Evolutionary conservation across 2,329 filamentous ascomycete species (phyloP).

Genomic region (Colletotrichum sublineola): DNA sequence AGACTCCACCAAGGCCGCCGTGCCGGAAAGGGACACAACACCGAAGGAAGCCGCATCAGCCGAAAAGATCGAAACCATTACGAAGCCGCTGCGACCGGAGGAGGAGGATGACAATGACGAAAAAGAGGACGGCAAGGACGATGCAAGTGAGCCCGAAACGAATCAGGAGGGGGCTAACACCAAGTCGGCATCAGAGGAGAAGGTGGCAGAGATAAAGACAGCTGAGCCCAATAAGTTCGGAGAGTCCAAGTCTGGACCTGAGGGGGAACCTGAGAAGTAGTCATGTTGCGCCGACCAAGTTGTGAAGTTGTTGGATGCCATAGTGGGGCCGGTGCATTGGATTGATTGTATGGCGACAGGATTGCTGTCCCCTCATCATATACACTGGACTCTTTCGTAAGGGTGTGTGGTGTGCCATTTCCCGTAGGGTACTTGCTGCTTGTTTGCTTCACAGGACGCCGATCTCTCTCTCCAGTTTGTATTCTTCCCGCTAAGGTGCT

Average conservation of each 20-base stretch:
- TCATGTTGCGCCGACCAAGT: not conserved
- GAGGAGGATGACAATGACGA: conserved; percentile 47
- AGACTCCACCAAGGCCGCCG: conserved; percentile 39
- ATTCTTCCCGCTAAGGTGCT: not conserved
- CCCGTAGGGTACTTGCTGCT: conserved; percentile 4
- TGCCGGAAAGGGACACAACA: conserved; percentile 41
- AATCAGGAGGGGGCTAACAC: conserved; percentile 36
- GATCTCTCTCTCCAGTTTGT: not conserved
- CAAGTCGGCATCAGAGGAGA: conserved; percentile 30
- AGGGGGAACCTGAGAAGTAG: not conserved
- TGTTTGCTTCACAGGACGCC: not conserved
- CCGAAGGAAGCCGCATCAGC: conserved; percentile 46
- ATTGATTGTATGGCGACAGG: not conserved
- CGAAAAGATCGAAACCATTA: conserved; percentile 45
- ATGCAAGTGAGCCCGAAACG: conserved; percentile 42
- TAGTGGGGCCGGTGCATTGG: not conserved
- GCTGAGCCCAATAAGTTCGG: not conserved
- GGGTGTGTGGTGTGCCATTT: not conserved
- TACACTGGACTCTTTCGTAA: not conserved
- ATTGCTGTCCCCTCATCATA: not conserved
- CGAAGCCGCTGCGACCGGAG: conserved; percentile 43
- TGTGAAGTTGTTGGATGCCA: not conserved
- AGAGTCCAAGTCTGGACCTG: conserved; percentile 15
- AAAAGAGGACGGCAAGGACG: conserved; percentile 47
- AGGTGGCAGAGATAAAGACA: conserved; percentile 3